Conservation (phyloP, 2,329 filamentous ascomycete genomes). For the Lachnellula suecica region DNA sequence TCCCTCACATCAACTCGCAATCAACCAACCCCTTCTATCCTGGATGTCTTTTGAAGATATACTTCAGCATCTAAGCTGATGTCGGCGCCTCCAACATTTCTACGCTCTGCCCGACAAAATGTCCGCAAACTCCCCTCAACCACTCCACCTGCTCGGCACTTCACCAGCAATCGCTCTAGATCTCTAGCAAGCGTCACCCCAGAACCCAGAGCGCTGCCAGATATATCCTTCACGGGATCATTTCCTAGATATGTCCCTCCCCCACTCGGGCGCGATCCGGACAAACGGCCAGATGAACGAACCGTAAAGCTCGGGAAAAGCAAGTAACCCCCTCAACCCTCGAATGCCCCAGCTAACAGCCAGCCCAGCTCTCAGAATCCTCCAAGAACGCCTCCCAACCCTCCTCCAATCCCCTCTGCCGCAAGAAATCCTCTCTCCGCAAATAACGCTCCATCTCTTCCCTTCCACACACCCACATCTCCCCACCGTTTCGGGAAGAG, state of each 20-base stretch:
- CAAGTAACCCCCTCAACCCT: slow-evolving; percentile 13
- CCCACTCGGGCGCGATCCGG: slow-evolving; percentile 17
- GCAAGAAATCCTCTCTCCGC: slow-evolving; percentile 73
- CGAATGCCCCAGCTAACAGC: slow-evolving; percentile 10
- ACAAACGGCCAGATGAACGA: slow-evolving; percentile 49
- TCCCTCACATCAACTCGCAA: too few species aligned
- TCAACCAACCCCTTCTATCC: neutral
- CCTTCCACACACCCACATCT: slow-evolving; percentile 82
- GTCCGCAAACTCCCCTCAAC: slow-evolving; percentile 15
- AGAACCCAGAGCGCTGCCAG: slow-evolving; percentile 30
- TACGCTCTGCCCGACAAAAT: slow-evolving; percentile 23
- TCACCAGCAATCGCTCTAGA: slow-evolving; percentile 13
- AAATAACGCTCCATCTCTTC: slow-evolving; percentile 70
- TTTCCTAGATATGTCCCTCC: slow-evolving; percentile 15
- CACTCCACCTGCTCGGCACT: slow-evolving; percentile 5
- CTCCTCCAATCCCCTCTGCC: slow-evolving; percentile 67
- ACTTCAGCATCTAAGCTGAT: slow-evolving; percentile 26
- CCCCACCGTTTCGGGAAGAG: slow-evolving; percentile 84
- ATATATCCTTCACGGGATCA: slow-evolving; percentile 46
- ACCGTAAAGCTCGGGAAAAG: slow-evolving; percentile 52
- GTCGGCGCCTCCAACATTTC: slow-evolving; percentile 26
- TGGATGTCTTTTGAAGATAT: slow-evolving; percentile 21
- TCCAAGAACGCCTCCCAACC: slow-evolving; percentile 66
- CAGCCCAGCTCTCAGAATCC: slow-evolving; percentile 56
- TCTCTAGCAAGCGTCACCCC: slow-evolving; percentile 26